These are phyloP conservation scores for Saprolegnia diclina DNA, from an alignment of 352 stramenopile species.

Conservation along the genomic window DNA sequence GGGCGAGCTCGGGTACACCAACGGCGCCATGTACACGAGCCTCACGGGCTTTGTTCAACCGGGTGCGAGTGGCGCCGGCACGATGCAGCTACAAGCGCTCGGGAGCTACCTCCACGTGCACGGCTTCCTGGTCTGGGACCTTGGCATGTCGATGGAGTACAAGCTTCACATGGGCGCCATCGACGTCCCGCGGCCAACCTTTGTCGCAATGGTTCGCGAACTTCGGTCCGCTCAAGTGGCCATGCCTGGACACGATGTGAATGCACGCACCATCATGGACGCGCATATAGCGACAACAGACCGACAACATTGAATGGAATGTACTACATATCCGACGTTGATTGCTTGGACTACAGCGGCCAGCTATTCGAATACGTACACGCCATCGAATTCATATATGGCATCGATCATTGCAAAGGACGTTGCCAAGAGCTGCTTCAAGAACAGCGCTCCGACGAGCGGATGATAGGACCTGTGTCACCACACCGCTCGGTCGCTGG, in stretches of 20 bases:
- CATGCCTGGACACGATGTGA: slow-evolving; percentile 5
- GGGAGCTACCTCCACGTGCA: slow-evolving; percentile 62
- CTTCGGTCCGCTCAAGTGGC: not conserved
- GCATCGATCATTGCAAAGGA: no score
- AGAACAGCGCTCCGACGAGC: no score
- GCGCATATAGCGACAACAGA: not conserved
- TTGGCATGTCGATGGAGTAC: slow-evolving; percentile 88
- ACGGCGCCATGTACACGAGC: slow-evolving; percentile 89
- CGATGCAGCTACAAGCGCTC: slow-evolving; percentile 77
- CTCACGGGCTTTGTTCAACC: slow-evolving; percentile 65
- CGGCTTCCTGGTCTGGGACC: slow-evolving; percentile 80
- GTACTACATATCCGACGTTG: not conserved
- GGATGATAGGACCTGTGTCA: no score
- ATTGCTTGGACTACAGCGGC: not conserved
- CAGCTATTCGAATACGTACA: not conserved
- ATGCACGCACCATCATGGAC: slow-evolving; percentile 11
- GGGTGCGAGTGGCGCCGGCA: slow-evolving; percentile 62
- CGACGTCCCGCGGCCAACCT: slow-evolving; percentile 63
- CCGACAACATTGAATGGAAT: not conserved
- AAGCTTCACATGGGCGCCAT: slow-evolving; percentile 74
- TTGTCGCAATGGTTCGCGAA: slow-evolving; percentile 61
- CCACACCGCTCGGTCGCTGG: no score
- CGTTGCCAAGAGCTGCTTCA: no score
- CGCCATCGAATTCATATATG: no score
- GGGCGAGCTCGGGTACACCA: slow-evolving; percentile 91